Conservation (phyloP, 495 filamentous ascomycete genomes). For the Aspergillus olivimuriae region DNA sequence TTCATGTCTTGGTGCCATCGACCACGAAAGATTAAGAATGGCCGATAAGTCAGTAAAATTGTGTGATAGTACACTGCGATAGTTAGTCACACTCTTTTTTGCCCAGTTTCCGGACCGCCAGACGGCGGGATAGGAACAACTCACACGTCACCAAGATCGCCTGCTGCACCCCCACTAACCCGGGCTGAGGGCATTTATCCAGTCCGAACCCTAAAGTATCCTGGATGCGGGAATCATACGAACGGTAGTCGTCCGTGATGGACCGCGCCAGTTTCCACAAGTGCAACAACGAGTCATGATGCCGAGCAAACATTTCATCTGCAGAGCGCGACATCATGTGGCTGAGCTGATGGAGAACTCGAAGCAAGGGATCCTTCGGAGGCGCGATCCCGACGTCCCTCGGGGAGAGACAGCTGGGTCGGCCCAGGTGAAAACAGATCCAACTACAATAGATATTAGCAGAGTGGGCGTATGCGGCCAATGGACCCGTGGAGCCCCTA, state of each 20-base stretch:
- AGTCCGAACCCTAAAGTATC: slow-evolving; percentile 30
- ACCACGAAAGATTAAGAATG: slow-evolving; percentile 40
- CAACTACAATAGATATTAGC: slow-evolving; percentile 21
- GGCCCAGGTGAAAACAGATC: slow-evolving; percentile 38
- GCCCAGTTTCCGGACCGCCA: too few relatives aligned
- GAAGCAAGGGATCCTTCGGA: slow-evolving; percentile 31
- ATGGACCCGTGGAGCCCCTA: slow-evolving; percentile 6
- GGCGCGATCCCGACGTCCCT: slow-evolving; percentile 31
- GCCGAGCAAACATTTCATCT: slow-evolving; percentile 33
- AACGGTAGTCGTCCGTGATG: slow-evolving; percentile 29
- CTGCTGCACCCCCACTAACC: slow-evolving; percentile 30
- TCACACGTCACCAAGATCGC: slow-evolving; percentile 31
- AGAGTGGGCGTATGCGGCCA: neutral
- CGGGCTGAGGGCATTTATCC: slow-evolving; percentile 23
- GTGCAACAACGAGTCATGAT: slow-evolving; percentile 36
- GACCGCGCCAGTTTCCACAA: slow-evolving; percentile 39
- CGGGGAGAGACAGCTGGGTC: slow-evolving; percentile 28
- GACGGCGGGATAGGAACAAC: slow-evolving; percentile 1
- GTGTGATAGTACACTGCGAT: slow-evolving; percentile 35
- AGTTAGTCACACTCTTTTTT: neutral
- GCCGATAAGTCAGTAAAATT: slow-evolving; percentile 37
- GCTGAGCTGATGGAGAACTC: slow-evolving; percentile 24
- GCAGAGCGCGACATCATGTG: slow-evolving; percentile 29
- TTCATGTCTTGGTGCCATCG: slow-evolving; percentile 31
- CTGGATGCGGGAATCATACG: slow-evolving; percentile 23